phyloP scores from a whole-genome alignment of 345 rosid species.

The Eucalyptus tenuipes region DNA sequence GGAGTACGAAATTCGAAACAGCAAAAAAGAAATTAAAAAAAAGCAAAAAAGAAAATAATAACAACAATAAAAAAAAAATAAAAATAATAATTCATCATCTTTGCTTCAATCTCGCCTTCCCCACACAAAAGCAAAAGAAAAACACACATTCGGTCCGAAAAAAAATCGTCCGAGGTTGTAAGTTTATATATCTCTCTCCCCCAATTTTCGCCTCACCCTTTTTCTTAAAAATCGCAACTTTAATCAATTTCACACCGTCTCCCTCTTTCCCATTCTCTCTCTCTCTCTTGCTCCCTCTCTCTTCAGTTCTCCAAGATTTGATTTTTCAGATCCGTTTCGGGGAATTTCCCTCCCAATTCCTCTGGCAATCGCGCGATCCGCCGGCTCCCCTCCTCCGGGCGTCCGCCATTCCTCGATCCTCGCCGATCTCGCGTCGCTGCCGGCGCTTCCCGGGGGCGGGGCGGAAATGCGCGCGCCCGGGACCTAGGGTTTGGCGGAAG shows the following conservation, averaged over 20 bases:
- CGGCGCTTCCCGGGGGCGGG: neutral
- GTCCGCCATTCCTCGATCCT: neutral
- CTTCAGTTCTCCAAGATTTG: neutral
- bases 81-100: neutral
- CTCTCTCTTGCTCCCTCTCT: neutral
- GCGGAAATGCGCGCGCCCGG: slow-evolving; percentile 41
- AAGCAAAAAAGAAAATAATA: neutral
- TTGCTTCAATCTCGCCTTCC: too few species aligned
- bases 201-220: neutral
- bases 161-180: neutral
- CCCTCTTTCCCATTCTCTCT: neutral
- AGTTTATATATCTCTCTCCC: neutral
- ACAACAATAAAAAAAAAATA: too few species aligned
- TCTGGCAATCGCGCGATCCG: neutral
- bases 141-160: neutral
- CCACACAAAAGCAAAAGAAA: neutral
- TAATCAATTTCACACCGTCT: neutral
- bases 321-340: neutral
- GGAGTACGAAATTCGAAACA: neutral
- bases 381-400: neutral
- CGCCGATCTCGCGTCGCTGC: neutral
- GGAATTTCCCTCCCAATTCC: neutral
- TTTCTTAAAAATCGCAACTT: neutral
- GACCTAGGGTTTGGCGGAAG: slow-evolving; percentile 23
- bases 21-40: neutral